Evolutionary conservation across 1,139 yeast genomes (phyloP).

Genomic region (Saccharomycopsis hybrid): DNA sequence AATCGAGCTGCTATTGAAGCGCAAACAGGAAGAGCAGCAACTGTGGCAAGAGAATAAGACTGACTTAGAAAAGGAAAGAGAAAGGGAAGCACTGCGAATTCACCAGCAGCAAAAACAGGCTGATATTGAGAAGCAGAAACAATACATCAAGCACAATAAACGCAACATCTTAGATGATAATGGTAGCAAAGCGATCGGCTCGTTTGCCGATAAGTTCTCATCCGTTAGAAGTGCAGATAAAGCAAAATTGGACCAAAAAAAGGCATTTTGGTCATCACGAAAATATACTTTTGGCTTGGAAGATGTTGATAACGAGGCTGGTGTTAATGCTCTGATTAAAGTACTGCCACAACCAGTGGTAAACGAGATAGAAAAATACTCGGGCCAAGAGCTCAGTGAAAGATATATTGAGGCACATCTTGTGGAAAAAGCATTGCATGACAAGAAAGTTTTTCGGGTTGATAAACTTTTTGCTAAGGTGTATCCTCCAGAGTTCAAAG

Average conservation of each 20-base stretch:
- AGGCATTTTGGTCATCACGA: constrained; percentile 28
- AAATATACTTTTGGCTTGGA: constrained; percentile 32
- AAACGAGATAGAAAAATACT: constrained; percentile 32
- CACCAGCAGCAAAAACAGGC: too few species aligned
- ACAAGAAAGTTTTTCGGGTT: constrained; percentile 47
- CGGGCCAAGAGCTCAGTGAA: constrained; percentile 34
- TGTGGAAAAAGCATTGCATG: constrained; percentile 33
- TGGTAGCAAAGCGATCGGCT: too few species aligned
- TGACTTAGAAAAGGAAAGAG: not conserved
- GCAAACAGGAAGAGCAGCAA: constrained; percentile 8
- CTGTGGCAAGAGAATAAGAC: not conserved
- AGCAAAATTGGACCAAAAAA: constrained; percentile 22
- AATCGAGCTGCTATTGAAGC: constrained; percentile 15
- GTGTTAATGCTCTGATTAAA: too few species aligned
- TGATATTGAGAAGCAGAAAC: not conserved
- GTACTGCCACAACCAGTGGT: too few species aligned
- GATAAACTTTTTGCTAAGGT: constrained; percentile 60
- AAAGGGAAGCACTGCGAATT: too few species aligned
- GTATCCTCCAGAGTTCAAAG: constrained; percentile 57
- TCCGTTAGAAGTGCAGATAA: constrained; percentile 25
- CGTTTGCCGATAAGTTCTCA: constrained; percentile 29
- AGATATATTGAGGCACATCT: constrained; percentile 40
- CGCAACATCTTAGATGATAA: not conserved
- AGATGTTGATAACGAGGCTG: constrained; percentile 16
- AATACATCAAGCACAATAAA: constrained; percentile 16